phyloP scores from a whole-genome alignment of 129 eudicot genomes.

The Tagetes erecta region DNA sequence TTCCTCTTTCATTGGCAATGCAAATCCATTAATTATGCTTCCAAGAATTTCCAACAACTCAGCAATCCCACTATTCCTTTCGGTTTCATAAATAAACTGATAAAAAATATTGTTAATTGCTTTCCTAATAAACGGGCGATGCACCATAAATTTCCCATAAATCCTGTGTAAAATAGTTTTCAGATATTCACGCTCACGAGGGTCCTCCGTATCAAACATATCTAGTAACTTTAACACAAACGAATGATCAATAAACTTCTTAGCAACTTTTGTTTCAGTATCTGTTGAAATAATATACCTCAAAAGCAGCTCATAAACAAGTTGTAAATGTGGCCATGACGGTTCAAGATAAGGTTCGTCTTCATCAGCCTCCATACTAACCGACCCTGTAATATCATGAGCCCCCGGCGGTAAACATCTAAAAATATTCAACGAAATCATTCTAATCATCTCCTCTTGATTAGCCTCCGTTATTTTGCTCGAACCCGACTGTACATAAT shows the following conservation, averaged over 20 bases:
- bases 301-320: slow-evolving; percentile 76
- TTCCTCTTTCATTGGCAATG: slow-evolving; percentile 93
- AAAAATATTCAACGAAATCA: slow-evolving; percentile 72
- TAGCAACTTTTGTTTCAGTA: slow-evolving; percentile 76
- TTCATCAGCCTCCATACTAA: slow-evolving; percentile 60
- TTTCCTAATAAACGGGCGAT: slow-evolving; percentile 85
- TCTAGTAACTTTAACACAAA: slow-evolving; percentile 72
- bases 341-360: slow-evolving; percentile 78
- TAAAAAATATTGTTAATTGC: slow-evolving; percentile 79
- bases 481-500: slow-evolving; percentile 68
- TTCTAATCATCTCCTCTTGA: slow-evolving; percentile 73
- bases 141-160: slow-evolving; percentile 93
- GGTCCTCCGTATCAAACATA: slow-evolving; percentile 89
- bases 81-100: slow-evolving; percentile 77
- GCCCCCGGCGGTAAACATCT: slow-evolving; percentile 67
- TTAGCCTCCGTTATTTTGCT: slow-evolving; percentile 58
- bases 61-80: slow-evolving; percentile 73
- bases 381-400: slow-evolving; percentile 60
- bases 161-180: slow-evolving; percentile 83
- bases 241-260: slow-evolving; percentile 70
- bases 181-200: slow-evolving; percentile 77
- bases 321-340: slow-evolving; percentile 86
- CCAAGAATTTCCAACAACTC: slow-evolving; percentile 88
- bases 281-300: slow-evolving; percentile 68
- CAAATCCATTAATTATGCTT: slow-evolving; percentile 88